Evolutionary conservation across 441 rosid genomes (phyloP).

Genomic region (Codiaeum variegatum): DNA sequence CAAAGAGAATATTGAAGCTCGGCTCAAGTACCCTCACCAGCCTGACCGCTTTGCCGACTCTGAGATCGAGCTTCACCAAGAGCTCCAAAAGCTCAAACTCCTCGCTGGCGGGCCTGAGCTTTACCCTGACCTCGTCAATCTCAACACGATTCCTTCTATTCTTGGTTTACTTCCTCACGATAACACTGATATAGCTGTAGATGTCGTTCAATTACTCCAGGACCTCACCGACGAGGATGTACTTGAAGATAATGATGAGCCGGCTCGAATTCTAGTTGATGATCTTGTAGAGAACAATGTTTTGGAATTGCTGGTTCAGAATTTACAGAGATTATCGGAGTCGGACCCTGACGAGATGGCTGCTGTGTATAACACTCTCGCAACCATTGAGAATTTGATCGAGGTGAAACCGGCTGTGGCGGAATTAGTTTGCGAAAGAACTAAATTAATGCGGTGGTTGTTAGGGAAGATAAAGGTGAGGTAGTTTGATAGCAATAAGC

Average conservation of each 20-base stretch:
- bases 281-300: constrained; percentile 76
- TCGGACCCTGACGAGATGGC: constrained; percentile 77
- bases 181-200: constrained; percentile 80
- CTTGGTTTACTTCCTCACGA: constrained; percentile 79
- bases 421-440: constrained; percentile 86
- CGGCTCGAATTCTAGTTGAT: constrained; percentile 68
- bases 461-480: constrained; percentile 71
- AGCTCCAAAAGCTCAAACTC: constrained; percentile 79
- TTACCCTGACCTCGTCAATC: constrained; percentile 76
- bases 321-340: constrained; percentile 73
- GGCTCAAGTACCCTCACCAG: constrained; percentile 88
- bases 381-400: constrained; percentile 88
- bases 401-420: constrained; percentile 93
- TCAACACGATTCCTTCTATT: constrained; percentile 70
- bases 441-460: constrained; percentile 79
- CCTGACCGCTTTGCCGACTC: constrained; percentile 91
- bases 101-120: constrained; percentile 96
- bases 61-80: constrained; percentile 88
- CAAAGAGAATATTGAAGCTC: constrained; percentile 92
- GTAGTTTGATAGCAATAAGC: constrained; percentile 87
- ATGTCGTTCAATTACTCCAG: constrained; percentile 83
- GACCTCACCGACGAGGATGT: constrained; percentile 93
- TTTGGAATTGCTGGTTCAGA: constrained; percentile 89
- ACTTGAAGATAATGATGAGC: constrained; percentile 82
- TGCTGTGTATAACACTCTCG: constrained; percentile 69